Evolutionary conservation across 306 rosid genomes (phyloP).

Genomic region (Dicorynia guianensis): DNA sequence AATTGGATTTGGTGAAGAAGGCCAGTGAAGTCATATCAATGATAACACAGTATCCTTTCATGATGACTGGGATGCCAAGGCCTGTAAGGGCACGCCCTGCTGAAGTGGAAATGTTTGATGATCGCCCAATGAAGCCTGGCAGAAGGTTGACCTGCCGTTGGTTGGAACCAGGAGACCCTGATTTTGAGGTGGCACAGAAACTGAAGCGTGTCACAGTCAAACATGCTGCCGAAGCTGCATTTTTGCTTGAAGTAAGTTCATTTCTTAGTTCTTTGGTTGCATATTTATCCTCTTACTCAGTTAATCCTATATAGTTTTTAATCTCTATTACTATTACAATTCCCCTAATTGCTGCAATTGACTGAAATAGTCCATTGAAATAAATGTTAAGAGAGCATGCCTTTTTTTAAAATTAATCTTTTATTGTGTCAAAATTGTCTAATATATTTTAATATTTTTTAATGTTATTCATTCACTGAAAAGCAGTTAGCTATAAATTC

Average conservation of each 20-base stretch:
- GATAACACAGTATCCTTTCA: slow-evolving; percentile 59
- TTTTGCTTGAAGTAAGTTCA: slow-evolving; percentile 56
- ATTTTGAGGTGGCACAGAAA: slow-evolving; percentile 60
- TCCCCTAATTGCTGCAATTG: neutral
- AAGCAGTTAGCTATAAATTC: neutral
- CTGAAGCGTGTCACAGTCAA: slow-evolving; percentile 56
- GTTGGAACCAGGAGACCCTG: slow-evolving; percentile 72
- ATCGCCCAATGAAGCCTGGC: slow-evolving; percentile 65
- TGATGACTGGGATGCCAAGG: slow-evolving; percentile 93
- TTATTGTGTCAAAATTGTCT: neutral
- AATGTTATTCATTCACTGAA: neutral
- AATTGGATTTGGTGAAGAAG: slow-evolving; percentile 67
- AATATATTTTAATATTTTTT: neutral
- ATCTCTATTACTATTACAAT: slow-evolving; percentile 16
- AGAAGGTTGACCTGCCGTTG: slow-evolving; percentile 54
- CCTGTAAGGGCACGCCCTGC: slow-evolving; percentile 73
- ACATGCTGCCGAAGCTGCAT: slow-evolving; percentile 63
- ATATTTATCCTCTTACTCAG: slow-evolving; percentile 10
- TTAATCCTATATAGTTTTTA: slow-evolving; percentile 9
- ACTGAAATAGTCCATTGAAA: slow-evolving; percentile 4
- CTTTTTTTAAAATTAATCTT: slow-evolving; percentile 9
- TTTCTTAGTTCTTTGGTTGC: neutral
- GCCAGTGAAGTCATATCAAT: slow-evolving; percentile 52
- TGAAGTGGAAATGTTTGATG: slow-evolving; percentile 73
- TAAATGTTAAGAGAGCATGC: neutral